Base-by-base conservation (phyloP, 257 asterid genomes). In the Ophiorrhiza pumila region DNA sequence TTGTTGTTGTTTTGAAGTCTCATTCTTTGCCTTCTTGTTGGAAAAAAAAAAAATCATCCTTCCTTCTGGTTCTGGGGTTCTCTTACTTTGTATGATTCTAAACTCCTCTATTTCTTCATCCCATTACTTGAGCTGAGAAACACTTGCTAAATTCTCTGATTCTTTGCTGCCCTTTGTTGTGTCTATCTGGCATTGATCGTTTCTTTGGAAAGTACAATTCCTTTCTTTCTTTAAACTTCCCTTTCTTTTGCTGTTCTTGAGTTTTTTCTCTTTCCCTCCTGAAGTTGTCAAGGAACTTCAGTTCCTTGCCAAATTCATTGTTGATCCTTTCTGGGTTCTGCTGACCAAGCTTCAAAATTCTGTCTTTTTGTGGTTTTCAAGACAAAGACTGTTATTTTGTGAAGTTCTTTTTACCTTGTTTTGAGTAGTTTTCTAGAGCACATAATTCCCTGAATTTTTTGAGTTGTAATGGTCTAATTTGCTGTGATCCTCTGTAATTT, bases 101-200 rank as follows among this genome's bases (percentile, higher is more conserved):
- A 65, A 58, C 65, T 74, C 71, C 73, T 71, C 76, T 35, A 73
- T 72, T 25, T 67, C 49, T 74, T 79, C 81, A 74, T 80, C 81
- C 74, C 88, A 78, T 86, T 83, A 74, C 86, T 84, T 79, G 78
- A 64, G 60, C 81, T 77, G 45, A 60, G 82, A 70, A 67, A 50
- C 75, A 73, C 75, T 72, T 76, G 52, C 73, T 73, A 69, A 76
- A 49, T 72, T 78, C 63, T 74, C 72, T 77, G 71, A 78, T 84
- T 81, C 85, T 79, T 77, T 60, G 67, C 39, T 63, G n/a, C 75
- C 76, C 72, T 68, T 71, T 58, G 7, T 50, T 50, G 56, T 53
- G 62, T 82, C 80, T 76, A 74, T 78, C 78, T 80, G 72, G 80
- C 86, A 70, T 80, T 88, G 80, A 79, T 85, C 86, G 72, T 74